Evolutionary conservation across 441 rosid genomes (phyloP), one percentile per base, ranked within the genome.

Genomic region (Erodium texanum): DNA sequence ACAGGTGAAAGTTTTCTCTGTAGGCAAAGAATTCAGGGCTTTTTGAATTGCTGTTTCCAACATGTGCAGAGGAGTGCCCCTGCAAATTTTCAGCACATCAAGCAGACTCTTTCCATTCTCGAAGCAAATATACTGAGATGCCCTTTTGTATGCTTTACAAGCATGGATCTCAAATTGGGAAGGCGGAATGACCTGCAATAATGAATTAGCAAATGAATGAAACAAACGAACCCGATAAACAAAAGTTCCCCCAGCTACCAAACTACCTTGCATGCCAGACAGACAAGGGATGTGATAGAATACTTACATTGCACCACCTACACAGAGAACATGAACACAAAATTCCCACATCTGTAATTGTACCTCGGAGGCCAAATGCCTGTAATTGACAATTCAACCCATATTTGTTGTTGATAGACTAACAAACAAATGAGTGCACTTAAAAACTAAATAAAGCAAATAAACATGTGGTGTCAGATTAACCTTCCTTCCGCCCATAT

Each of bases 141-240:
- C 99, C 54, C 99, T 89, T 78, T 89, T 86, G 77, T 94, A 94
- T 70, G 86, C 91, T 66, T 87, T 88, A 74, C 90, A 85, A 29
- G 99, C 99, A 86, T 94, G 99, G 77, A 94, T 89, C 91, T 94
- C 99, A 74, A 94, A 94, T 77, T 88, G 92, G 62, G 99, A 94
- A 65, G 99, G 93, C 19, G 98, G 89, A 79, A 94, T 75, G 61
- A 94, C 94, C 99, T 94, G 80, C 74, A 79, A 58, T 45, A 72
- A 78, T n/a, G 66, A 70, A 29, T 29, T n/a, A n/a, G n/a, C n/a
- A n/a, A n/a, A n/a, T n/a, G n/a, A n/a, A 69, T 14, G 61, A 66
- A 67, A 45, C 66, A 24, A n/a, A 63, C 19, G 24, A 12, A 56
- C 19, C 70, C 80, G 71, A 61, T 71, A 14, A 29, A 29, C 34